These are phyloP conservation scores for Pestalotiopsis fici DNA, from an alignment of 2,329 filamentous ascomycete genomes.

Conservation along the genomic window DNA sequence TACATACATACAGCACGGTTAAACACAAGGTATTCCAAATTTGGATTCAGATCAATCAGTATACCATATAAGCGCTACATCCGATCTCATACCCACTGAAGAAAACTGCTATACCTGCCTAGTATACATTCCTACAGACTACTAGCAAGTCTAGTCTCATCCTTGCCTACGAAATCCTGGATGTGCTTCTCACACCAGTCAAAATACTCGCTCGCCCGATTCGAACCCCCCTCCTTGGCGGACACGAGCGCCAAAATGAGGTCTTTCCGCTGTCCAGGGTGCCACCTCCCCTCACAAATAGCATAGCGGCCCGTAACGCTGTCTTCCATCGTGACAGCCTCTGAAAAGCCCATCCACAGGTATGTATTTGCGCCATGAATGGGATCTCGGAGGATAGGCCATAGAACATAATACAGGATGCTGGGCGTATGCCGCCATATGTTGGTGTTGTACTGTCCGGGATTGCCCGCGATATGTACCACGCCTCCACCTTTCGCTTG, in stretches of 20 bases:
- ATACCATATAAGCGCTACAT: too few relatives aligned
- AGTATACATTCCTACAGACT: too few relatives aligned
- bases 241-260: conserved; percentile 15
- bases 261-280: conserved; percentile 21
- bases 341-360: conserved; percentile 23
- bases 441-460: conserved; percentile 17
- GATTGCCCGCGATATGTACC: conserved; percentile 18
- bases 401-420: not conserved
- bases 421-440: conserved; percentile 14
- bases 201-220: conserved; percentile 17
- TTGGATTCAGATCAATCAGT: too few relatives aligned
- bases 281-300: conserved; percentile 23
- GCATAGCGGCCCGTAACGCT: conserved; percentile 19
- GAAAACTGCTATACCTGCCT: conserved; percentile 21
- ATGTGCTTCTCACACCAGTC: conserved; percentile 19
- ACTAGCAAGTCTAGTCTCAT: too few relatives aligned
- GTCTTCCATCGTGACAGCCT: conserved; percentile 19
- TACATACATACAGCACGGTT: too few relatives aligned
- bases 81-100: conserved; percentile 24
- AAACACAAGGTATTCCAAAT: too few relatives aligned
- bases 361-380: conserved; percentile 22
- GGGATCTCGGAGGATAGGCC: not conserved
- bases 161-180: not conserved
- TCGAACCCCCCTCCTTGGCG: conserved; percentile 16
- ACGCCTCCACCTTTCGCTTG: conserved; percentile 9